Evolutionary conservation across 2,329 filamentous ascomycete genomes (phyloP), one percentile per base, ranked within the genome.

Genomic region (Hymenoscyphus fructigenus): DNA sequence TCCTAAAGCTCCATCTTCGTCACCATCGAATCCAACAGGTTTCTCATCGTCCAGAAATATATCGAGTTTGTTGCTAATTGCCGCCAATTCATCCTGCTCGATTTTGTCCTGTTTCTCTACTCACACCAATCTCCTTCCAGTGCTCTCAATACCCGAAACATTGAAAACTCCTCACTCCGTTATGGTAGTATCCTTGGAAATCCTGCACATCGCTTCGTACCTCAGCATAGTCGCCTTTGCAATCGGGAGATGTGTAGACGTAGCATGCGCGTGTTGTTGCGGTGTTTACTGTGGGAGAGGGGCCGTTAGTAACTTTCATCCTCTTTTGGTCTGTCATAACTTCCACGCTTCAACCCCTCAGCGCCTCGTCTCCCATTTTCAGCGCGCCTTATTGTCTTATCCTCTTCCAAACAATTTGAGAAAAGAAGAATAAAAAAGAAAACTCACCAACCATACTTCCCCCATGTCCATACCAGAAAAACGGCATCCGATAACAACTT

Each of bases 101-200:
- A n/a, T n/a, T n/a, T n/a, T n/a, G n/a, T n/a, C n/a, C n/a, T n/a
- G n/a, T n/a, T n/a, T n/a, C n/a, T n/a, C n/a, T n/a, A n/a, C n/a
- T n/a, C n/a, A n/a, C n/a, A n/a, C n/a, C n/a, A n/a, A n/a, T n/a
- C n/a, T n/a, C n/a, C n/a, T n/a, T n/a, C n/a, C n/a, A n/a, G 23
- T 2, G 23, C 36, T 38, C 34, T 59, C 12, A 32, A 57, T 32
- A 26, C 2, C 44, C 44, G 20, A 59, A 59, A 28, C 57, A 59
- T 9, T 59, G 32, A 28, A 59, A 59, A 32, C 57, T 41, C 20
- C 32, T 59, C 6, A 59, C 38, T 4, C 57, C 57, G 28, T 59
- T 28, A 26, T 59, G 36, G 15, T 41, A 59, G 2, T 41, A 26
- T 5, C 57, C 57, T 10, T 23, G 38, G 7, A 29, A 41, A 15